A percentile compares a stretch with the other conserved stretches of the same genome.
phyloP scores from a whole-genome alignment of 2,329 filamentous ascomycete species.

The Intubia oerlemansii region DNA sequence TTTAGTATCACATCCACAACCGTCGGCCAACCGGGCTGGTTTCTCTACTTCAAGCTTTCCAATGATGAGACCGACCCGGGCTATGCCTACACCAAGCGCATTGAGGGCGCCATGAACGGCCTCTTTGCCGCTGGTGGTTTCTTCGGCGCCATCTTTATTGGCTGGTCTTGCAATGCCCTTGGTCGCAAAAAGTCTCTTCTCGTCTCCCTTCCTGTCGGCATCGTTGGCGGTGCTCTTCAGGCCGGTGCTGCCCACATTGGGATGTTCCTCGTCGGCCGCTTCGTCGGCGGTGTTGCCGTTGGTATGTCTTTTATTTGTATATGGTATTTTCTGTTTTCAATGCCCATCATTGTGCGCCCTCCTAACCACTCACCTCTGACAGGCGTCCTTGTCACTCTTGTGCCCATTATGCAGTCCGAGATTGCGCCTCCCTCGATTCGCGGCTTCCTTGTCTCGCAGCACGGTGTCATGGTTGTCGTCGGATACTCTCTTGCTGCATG shows the following conservation, averaged over 20 bases:
- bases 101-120: too few species aligned
- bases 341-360: too few species aligned
- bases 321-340: too few species aligned
- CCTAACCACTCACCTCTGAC: too few species aligned
- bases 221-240: conserved; percentile 5
- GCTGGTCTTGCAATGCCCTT: conserved; percentile 1
- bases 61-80: too few species aligned
- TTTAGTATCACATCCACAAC: conserved; percentile 3
- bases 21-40: conserved; percentile 3
- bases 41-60: conserved; percentile 4
- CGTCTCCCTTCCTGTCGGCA: conserved; percentile 1
- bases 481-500: conserved; percentile 6
- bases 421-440: conserved; percentile 14
- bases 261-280: conserved; percentile 11
- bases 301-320: too few species aligned
- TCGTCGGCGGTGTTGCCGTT: conserved; percentile 20
- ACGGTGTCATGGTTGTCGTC: not conserved
- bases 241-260: conserved; percentile 6
- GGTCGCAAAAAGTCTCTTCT: conserved; percentile 3
- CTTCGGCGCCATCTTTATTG: conserved; percentile 4
- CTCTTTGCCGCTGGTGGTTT: conserved; percentile 3
- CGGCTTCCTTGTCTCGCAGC: conserved; percentile 13
- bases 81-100: too few species aligned
- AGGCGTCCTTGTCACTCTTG: conserved; percentile 10
- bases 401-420: conserved; percentile 10